phyloP scores from a whole-genome alignment of 176 grass and related monocot species.

The Oryza meyeriana region DNA sequence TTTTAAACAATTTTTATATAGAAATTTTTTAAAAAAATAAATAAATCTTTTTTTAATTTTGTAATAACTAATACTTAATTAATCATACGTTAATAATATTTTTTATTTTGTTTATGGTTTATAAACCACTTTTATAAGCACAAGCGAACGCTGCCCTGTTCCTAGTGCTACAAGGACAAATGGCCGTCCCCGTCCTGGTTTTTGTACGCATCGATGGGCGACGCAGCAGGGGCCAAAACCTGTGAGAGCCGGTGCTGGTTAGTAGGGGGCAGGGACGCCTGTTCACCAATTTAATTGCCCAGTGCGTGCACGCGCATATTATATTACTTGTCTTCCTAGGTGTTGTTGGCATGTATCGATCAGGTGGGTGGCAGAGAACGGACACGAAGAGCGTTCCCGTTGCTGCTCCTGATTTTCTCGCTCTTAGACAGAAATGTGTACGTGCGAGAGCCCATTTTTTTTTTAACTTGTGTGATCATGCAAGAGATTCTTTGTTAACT shows the following conservation, averaged over 20 bases:
- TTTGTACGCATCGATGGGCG: background rate
- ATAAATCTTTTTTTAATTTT: too few relatives aligned
- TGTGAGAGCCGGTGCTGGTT: constrained; percentile 5
- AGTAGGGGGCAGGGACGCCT: background rate
- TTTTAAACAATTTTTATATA: too few relatives aligned
- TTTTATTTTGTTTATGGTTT: too few relatives aligned
- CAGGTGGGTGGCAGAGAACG: background rate
- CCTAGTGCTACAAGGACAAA: background rate
- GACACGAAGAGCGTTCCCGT: background rate
- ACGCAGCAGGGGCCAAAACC: background rate
- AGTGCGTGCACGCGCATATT: background rate
- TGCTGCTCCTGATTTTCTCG: background rate
- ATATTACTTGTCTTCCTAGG: background rate
- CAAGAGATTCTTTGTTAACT: background rate
- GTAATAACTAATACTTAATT: too few relatives aligned
- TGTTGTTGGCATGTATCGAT: background rate
- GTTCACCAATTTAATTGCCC: background rate
- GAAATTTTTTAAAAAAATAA: too few relatives aligned
- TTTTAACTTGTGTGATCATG: background rate
- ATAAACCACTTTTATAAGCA: too few relatives aligned
- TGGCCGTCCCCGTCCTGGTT: background rate
- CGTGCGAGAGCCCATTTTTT: background rate
- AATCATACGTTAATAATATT: too few relatives aligned
- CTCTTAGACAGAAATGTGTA: background rate
- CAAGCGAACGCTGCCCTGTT: too few relatives aligned